Conservation (phyloP, 805 yeast species). For the Cyberlindnera amylophila region DNA sequence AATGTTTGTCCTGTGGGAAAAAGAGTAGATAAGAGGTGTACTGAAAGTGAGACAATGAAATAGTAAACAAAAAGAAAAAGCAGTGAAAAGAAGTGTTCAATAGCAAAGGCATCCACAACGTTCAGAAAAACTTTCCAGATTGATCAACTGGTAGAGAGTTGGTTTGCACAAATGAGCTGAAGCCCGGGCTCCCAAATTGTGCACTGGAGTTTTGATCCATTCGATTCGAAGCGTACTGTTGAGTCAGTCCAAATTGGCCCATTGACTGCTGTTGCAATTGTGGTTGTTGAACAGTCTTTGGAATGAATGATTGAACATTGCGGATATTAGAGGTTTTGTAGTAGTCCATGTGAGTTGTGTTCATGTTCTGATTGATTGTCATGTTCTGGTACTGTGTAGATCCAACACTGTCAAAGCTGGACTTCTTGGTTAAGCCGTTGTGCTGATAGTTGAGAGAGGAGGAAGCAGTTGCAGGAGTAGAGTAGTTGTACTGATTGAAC, state of each 20-base stretch:
- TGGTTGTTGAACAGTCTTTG: constrained; percentile 1
- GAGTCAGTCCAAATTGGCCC: not conserved
- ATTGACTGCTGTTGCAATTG: not conserved
- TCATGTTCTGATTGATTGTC: not conserved
- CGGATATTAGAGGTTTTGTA: constrained; percentile 11
- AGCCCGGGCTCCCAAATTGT: not conserved
- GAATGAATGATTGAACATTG: constrained; percentile 11
- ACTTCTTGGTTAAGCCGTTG: not conserved
- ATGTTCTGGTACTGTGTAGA: not conserved
- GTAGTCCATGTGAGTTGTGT: not conserved
- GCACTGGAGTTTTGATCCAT: not conserved
- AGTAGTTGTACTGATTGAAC: not conserved
- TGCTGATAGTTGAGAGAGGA: not conserved
- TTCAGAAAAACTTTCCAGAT: not conserved
- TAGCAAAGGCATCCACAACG: no score
- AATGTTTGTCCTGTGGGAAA: no score
- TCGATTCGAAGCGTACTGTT: not conserved
- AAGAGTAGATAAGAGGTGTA: no score
- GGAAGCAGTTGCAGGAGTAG: not conserved
- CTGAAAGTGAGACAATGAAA: no score
- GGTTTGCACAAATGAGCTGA: not conserved
- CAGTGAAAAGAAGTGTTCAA: no score
- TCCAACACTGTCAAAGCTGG: constrained; percentile 1
- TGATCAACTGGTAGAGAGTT: not conserved
- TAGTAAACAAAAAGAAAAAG: no score